These are phyloP conservation scores for Blastocystis sp. DNA, from an alignment of 352 stramenopile species.

Conservation along the genomic window DNA sequence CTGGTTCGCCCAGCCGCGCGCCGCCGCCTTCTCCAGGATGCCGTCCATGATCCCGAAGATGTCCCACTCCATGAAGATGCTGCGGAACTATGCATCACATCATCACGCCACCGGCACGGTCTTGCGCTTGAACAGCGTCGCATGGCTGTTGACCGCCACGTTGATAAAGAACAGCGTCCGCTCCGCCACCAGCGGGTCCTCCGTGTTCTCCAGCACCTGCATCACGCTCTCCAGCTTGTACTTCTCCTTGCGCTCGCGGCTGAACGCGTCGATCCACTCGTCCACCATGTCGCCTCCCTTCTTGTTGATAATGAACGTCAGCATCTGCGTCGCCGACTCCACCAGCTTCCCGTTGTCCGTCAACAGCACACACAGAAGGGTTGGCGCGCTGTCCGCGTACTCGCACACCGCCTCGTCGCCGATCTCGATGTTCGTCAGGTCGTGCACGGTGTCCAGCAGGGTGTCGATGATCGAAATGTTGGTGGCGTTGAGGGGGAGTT, in stretches of 20 bases:
- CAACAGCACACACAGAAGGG: constrained; percentile 32
- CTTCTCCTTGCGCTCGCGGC: constrained; percentile 2
- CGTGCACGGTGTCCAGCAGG: constrained; percentile 15
- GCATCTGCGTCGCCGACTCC: background rate
- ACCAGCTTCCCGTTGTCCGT: constrained; percentile 11
- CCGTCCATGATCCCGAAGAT: constrained; percentile 43
- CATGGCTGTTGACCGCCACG: constrained; percentile 19
- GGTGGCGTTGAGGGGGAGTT: background rate
- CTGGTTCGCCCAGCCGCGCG: constrained; percentile 2
- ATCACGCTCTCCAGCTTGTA: constrained; percentile 35
- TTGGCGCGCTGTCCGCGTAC: constrained; percentile 19
- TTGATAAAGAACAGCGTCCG: constrained; percentile 41
- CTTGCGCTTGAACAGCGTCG: constrained; percentile 37
- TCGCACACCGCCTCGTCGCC: constrained; percentile 2
- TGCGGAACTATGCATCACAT: constrained; percentile 29
- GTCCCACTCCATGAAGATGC: constrained; percentile 48
- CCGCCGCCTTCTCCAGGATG: background rate
- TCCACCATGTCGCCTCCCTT: constrained; percentile 18
- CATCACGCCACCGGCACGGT: background rate
- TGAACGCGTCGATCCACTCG: constrained; percentile 25
- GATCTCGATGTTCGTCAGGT: constrained; percentile 19
- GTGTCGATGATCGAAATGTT: background rate
- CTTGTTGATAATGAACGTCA: constrained; percentile 18
- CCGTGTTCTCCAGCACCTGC: constrained; percentile 37
- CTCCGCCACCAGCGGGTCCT: background rate